Percentiles rank a stretch among this genome's conserved stretches.
phyloP scores from a whole-genome alignment of 78 protist species.

The Dictyostelium capitatum region DNA sequence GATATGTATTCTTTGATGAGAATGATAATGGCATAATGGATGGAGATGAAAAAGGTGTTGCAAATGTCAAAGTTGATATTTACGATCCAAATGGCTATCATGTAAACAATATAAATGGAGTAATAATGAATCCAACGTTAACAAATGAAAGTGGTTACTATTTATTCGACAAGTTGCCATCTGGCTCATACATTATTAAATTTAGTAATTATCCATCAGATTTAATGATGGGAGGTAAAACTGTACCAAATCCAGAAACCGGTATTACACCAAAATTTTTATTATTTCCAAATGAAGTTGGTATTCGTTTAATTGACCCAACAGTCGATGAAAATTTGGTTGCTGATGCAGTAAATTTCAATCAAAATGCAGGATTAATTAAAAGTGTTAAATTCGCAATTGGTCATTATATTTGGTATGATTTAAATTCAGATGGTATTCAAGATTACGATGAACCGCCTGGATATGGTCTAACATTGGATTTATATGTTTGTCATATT shows the following conservation, averaged over 20 bases:
- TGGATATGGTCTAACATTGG: not conserved
- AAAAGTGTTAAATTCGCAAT: not conserved
- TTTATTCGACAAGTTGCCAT: not conserved
- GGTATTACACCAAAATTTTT: not conserved
- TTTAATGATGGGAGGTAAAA: conserved; percentile 7
- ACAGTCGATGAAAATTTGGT: not conserved
- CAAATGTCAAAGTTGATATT: conserved; percentile 4
- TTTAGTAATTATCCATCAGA: conserved; percentile 11
- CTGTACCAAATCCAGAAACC: not conserved
- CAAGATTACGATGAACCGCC: conserved; percentile 35
- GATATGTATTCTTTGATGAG: conserved; percentile 22
- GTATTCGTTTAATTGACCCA: not conserved
- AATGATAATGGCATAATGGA: conserved; percentile 43
- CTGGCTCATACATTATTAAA: conserved; percentile 1
- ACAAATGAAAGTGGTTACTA: conserved; percentile 2
- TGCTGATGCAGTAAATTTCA: conserved; percentile 5
- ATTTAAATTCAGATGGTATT: conserved; percentile 39
- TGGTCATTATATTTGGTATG: conserved; percentile 57
- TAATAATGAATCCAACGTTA: not conserved
- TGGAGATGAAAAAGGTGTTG: not conserved
- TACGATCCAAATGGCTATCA: not conserved
- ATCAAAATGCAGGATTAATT: conserved; percentile 35
- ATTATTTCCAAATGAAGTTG: not conserved
- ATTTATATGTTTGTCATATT: not conserved
- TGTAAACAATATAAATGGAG: not conserved